Evolutionary conservation across 192 early-diverging fungal species (phyloP).

Genomic region (Coemansia sp.): DNA sequence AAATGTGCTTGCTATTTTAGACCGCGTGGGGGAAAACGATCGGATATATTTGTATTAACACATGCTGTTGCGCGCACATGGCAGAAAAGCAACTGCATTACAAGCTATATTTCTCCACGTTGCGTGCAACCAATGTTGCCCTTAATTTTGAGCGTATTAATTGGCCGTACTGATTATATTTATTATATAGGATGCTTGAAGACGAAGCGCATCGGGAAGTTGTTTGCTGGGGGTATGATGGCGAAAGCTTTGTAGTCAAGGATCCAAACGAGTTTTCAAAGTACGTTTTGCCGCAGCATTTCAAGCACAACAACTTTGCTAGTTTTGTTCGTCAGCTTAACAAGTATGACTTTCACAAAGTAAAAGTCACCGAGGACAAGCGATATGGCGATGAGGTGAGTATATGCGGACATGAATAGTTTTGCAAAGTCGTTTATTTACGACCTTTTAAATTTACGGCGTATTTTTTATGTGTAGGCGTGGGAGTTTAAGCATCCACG

Average conservation of each 20-base stretch:
- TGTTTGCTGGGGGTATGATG: conserved; percentile 73
- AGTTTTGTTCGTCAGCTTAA: conserved; percentile 89
- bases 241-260: conserved; percentile 84
- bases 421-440: not conserved
- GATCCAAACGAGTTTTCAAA: conserved; percentile 82
- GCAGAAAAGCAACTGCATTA: not conserved
- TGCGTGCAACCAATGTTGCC: not conserved
- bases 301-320: conserved; percentile 91
- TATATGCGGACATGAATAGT: not conserved
- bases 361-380: conserved; percentile 55
- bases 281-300: conserved; percentile 77
- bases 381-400: conserved; percentile 55
- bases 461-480: conserved; percentile 52
- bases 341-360: conserved; percentile 83
- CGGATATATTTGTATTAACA: not conserved
- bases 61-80: too few relatives aligned
- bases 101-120: not conserved
- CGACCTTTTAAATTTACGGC: not conserved
- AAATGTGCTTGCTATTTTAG: not conserved
- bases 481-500: conserved; percentile 89
- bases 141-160: not conserved
- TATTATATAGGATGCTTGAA: conserved; percentile 49
- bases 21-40: not conserved
- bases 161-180: not conserved
- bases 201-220: conserved; percentile 52